These are phyloP conservation scores for Fusarium sp. DNA, from an alignment of 2,329 filamentous ascomycete genomes.

Conservation along the genomic window DNA sequence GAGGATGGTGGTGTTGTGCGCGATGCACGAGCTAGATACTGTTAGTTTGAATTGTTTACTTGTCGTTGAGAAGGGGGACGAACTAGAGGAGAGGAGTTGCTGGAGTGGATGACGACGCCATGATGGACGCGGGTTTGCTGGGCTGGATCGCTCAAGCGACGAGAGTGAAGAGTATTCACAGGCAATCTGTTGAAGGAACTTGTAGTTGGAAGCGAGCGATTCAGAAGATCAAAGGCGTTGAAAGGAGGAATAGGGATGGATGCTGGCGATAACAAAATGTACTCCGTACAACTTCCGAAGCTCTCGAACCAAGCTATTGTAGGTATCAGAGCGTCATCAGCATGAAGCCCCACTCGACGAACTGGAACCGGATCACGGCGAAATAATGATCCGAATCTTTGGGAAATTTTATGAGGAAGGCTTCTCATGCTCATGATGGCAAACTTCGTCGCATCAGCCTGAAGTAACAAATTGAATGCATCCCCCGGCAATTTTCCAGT, in stretches of 20 bases:
- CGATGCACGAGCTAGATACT: constrained; percentile 82
- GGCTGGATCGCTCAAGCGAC: neutral
- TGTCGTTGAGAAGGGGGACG: constrained; percentile 43
- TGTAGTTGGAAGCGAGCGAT: neutral
- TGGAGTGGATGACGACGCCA: constrained; percentile 78
- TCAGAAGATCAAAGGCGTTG: constrained; percentile 10
- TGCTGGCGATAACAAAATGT: constrained; percentile 6
- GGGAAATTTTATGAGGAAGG: constrained; percentile 34
- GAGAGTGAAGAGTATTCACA: neutral
- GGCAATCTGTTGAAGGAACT: neutral
- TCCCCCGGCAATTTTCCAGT: constrained; percentile 9
- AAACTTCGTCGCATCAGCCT: constrained; percentile 13
- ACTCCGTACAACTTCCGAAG: constrained; percentile 40
- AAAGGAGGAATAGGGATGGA: neutral
- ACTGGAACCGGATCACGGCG: constrained; percentile 17
- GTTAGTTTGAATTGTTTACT: constrained; percentile 6
- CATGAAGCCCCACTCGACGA: constrained; percentile 28
- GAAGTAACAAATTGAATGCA: neutral
- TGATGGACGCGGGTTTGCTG: constrained; percentile 47
- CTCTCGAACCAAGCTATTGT: constrained; percentile 2
- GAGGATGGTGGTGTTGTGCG: constrained; percentile 92
- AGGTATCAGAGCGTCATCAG: constrained; percentile 35
- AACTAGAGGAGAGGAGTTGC: constrained; percentile 80
- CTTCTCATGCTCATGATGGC: constrained; percentile 28
- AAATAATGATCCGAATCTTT: constrained; percentile 33